Evolutionary conservation across 1,284 basidiomycete genomes (phyloP).

Genomic region (Golubevia sp.): DNA sequence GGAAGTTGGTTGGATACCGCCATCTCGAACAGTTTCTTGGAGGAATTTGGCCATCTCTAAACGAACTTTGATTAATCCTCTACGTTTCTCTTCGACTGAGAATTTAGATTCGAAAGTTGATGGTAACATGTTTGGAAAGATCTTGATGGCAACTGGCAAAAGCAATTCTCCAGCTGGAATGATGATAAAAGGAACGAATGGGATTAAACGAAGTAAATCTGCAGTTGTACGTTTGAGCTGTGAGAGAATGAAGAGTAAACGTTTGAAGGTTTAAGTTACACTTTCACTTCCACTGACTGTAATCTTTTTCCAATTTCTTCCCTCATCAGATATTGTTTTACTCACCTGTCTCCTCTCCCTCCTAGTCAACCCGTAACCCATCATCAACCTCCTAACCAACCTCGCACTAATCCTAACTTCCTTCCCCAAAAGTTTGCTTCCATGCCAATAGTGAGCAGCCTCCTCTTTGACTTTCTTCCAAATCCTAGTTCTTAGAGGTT

Average conservation of each 20-base stretch:
- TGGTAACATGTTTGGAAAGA: slow-evolving; percentile 61
- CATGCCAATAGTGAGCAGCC: slow-evolving; percentile 59
- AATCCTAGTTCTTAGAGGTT: slow-evolving; percentile 25
- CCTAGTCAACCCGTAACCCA: slow-evolving; percentile 54
- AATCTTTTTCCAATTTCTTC: not conserved
- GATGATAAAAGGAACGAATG: slow-evolving; percentile 58
- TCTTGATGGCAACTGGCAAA: slow-evolving; percentile 55
- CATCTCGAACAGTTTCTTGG: slow-evolving; percentile 57
- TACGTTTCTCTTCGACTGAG: slow-evolving; percentile 55
- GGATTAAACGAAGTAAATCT: slow-evolving; percentile 55
- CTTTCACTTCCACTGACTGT: too few relatives aligned
- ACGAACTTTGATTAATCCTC: slow-evolving; percentile 55
- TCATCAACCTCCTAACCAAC: slow-evolving; percentile 48
- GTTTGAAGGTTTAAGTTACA: too few relatives aligned
- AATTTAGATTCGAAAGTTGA: slow-evolving; percentile 60
- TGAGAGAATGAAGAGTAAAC: not conserved
- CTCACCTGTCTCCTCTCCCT: slow-evolving; percentile 50
- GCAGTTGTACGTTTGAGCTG: slow-evolving; percentile 51
- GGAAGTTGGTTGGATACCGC: slow-evolving; percentile 46
- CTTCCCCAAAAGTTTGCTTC: slow-evolving; percentile 56
- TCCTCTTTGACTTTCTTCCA: slow-evolving; percentile 60
- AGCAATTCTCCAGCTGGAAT: slow-evolving; percentile 55
- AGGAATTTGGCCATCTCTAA: slow-evolving; percentile 61
- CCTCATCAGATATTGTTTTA: not conserved
- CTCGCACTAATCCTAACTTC: slow-evolving; percentile 51